A percentile compares a stretch with the other conserved stretches of the same genome.
These are phyloP conservation scores for Leccinum variicolor DNA, from an alignment of 768 basidiomycete species.

Conservation along the genomic window DNA sequence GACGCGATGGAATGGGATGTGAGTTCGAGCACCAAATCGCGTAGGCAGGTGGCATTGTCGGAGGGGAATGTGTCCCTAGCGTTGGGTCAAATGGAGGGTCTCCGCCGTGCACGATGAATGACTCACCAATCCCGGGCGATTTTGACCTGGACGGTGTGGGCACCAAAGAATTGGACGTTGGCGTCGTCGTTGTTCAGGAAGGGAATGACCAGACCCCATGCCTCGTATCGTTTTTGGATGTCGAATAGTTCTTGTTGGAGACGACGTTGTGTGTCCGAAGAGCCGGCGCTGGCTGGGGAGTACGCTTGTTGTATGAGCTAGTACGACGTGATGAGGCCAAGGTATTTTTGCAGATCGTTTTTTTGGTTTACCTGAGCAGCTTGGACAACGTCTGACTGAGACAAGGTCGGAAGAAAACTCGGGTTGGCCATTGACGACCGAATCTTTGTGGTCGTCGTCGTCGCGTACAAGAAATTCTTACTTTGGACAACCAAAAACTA, in stretches of 20 bases:
- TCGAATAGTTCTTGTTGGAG: constrained; percentile 74
- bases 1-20: constrained; percentile 62
- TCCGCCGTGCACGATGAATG: neutral
- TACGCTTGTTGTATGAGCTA: constrained; percentile 73
- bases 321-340: constrained; percentile 12
- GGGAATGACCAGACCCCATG: constrained; percentile 83
- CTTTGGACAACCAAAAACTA: no score
- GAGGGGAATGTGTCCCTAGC: constrained; percentile 69
- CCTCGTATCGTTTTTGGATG: constrained; percentile 71
- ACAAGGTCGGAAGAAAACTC: constrained; percentile 50
- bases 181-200: constrained; percentile 67
- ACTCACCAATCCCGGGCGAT: constrained; percentile 87
- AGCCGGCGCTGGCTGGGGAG: constrained; percentile 45
- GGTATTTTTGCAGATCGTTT: constrained; percentile 6
- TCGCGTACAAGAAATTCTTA: no score
- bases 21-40: constrained; percentile 66
- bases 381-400: constrained; percentile 51
- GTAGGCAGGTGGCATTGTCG: constrained; percentile 54
- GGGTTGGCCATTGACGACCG: constrained; percentile 21
- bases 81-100: constrained; percentile 6
- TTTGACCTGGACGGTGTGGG: constrained; percentile 92
- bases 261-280: constrained; percentile 57
- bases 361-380: constrained; percentile 53
- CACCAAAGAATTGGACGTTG: constrained; percentile 93
- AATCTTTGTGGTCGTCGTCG: no score